Evolutionary conservation across 768 basidiomycete species (phyloP), one percentile per base, ranked within the genome.

Genomic region (Boletus pseudopeckii): DNA sequence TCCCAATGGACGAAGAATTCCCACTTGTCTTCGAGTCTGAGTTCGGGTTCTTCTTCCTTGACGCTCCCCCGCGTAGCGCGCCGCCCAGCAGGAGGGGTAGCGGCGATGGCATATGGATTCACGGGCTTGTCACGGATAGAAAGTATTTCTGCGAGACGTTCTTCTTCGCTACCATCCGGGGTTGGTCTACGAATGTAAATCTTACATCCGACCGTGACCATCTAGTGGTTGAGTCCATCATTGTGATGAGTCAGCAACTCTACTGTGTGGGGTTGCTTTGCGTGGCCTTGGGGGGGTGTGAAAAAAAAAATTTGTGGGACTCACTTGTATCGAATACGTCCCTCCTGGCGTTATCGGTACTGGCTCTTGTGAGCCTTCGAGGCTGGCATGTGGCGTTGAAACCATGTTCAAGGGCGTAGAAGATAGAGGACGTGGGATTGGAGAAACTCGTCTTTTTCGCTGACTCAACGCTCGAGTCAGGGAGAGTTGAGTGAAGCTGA

Each of bases 1-100:
- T 98, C 93, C 87, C 96, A 99, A 66, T 99, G 97, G 18, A 98
- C 92, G 66, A 98, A 99, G 77, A 85, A 98, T 71, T 98, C 95
- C 70, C 83, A 81, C 62, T 88, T 85, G 69, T 93, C 91, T 64
- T 87, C 86, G 9, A 83, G 80, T 53, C 80, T 80, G 37, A 75
- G 60, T 20, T 79, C 77, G 41, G 81, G 77, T 46, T 79, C 77
- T 48, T 79, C 77, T 57, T 77, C 76, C 38, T 73, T 73, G 54
- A 72, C 63, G 46, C 65, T 60, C 36, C 71, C 64, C 38, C 75
- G 74, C 14, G 74, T 66, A 60, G 72, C 73, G 45, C 80, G 77
- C 36, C 76, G 74, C 1, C 45, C 49, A n/a, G 54, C 56, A 2
- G 51, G 1, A 7, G 30, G 34, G 1, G 59, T 47, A 20, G 61